A percentile compares a stretch with the other conserved stretches of the same genome.
Evolutionary conservation across 2,329 filamentous ascomycete species (phyloP).

Genomic region (Verticillium zaregamsianum): DNA sequence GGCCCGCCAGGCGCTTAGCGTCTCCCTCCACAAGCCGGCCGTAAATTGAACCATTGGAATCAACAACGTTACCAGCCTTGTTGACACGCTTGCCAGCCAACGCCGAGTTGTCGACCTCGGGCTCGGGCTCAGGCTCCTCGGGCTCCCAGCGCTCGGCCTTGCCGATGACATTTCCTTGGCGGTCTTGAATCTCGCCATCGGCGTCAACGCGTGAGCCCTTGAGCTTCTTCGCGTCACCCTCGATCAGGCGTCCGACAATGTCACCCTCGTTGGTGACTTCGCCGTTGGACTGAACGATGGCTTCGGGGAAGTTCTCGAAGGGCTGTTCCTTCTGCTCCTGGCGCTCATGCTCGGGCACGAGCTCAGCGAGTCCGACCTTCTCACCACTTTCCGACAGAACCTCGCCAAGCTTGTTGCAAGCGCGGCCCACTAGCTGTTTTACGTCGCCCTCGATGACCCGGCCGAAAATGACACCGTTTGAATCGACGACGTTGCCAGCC

Average conservation of each 20-base stretch:
- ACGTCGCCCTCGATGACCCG: constrained; percentile 64
- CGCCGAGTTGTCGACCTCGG: constrained; percentile 51
- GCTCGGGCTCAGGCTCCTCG: constrained; percentile 43
- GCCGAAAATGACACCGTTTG: constrained; percentile 52
- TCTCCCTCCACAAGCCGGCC: constrained; percentile 67
- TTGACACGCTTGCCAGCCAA: constrained; percentile 68
- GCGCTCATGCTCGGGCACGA: constrained; percentile 52
- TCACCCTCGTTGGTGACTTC: constrained; percentile 46
- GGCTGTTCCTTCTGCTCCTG: constrained; percentile 36
- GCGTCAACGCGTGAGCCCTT: constrained; percentile 63
- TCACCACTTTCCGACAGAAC: constrained; percentile 69
- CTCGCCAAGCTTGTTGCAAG: constrained; percentile 61
- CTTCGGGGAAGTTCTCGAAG: constrained; percentile 29
- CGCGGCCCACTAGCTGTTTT: constrained; percentile 59
- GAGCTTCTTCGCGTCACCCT: constrained; percentile 61
- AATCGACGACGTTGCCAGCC: constrained; percentile 58
- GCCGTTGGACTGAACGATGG: constrained; percentile 47
- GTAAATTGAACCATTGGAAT: constrained; percentile 49
- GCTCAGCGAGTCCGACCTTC: constrained; percentile 62
- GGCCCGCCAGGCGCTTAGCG: constrained; percentile 57
- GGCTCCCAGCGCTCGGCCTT: constrained; percentile 65
- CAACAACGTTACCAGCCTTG: constrained; percentile 62
- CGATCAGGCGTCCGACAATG: constrained; percentile 56
- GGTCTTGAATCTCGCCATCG: constrained; percentile 66
- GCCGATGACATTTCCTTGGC: constrained; percentile 61